Evolutionary conservation across 345 rosid genomes (phyloP).

Genomic region (Rhodomyrtus tomentosa): DNA sequence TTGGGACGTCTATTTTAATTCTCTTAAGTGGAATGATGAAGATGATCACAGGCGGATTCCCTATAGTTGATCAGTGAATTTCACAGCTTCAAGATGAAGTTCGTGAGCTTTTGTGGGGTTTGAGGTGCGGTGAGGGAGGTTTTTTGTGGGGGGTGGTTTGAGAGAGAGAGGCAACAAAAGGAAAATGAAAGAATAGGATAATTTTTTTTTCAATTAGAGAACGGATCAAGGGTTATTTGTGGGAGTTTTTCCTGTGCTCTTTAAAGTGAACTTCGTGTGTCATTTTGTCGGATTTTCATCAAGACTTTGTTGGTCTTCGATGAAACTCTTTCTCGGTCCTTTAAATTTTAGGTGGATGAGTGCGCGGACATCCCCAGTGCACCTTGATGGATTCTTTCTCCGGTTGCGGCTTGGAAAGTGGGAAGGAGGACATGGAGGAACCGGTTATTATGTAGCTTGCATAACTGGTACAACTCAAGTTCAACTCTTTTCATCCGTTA

Average conservation of each 20-base stretch:
- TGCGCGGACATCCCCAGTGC: constrained; percentile 25
- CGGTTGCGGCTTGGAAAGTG: constrained; percentile 77
- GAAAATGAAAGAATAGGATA: neutral
- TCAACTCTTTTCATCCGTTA: neutral
- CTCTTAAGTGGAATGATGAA: neutral
- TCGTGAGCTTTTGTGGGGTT: neutral
- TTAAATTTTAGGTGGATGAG: constrained; percentile 46
- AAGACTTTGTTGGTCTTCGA: neutral
- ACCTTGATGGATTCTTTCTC: constrained; percentile 66
- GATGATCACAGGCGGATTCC: neutral
- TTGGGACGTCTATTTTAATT: neutral
- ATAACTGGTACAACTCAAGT: constrained; percentile 40
- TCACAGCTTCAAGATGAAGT: neutral
- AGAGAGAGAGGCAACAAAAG: neutral
- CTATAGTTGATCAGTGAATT: no score
- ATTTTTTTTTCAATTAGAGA: neutral
- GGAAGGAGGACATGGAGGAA: constrained; percentile 62
- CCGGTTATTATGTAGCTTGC: constrained; percentile 66
- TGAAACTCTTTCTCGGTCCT: neutral
- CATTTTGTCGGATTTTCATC: neutral
- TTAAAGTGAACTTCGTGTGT: neutral
- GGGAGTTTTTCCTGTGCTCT: neutral
- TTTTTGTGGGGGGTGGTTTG: neutral
- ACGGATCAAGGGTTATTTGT: neutral
- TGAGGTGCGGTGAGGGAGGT: no score